phyloP scores from a whole-genome alignment of 495 filamentous ascomycete genomes.

The Aspergillus panamensis region DNA sequence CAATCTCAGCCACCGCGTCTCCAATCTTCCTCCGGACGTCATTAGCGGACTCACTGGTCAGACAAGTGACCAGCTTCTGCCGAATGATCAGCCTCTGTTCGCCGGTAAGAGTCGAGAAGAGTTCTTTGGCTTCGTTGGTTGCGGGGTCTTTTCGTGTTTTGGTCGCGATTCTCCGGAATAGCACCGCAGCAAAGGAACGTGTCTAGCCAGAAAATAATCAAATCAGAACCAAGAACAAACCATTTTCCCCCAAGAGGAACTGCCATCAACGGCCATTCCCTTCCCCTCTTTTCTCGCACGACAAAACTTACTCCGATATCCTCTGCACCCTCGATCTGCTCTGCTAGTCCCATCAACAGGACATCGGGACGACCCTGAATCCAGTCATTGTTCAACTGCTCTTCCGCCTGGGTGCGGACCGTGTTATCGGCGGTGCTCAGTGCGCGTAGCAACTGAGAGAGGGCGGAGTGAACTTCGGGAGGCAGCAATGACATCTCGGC shows the following conservation, averaged over 20 bases:
- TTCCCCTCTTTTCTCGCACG: slow-evolving; percentile 1
- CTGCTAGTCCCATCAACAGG: slow-evolving; percentile 86
- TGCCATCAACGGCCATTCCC: background rate
- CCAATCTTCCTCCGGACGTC: slow-evolving; percentile 90
- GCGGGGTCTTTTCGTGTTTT: slow-evolving; percentile 74
- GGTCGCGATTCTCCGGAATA: slow-evolving; percentile 89
- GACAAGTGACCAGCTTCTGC: slow-evolving; percentile 71
- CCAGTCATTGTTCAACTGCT: slow-evolving; percentile 87
- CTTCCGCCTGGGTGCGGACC: slow-evolving; percentile 80
- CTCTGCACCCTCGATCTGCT: slow-evolving; percentile 75
- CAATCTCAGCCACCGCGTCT: slow-evolving; percentile 92
- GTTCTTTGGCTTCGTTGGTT: slow-evolving; percentile 68
- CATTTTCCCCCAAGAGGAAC: background rate
- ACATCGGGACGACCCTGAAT: slow-evolving; percentile 73
- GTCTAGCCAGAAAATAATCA: slow-evolving; percentile 47
- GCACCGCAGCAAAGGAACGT: slow-evolving; percentile 85
- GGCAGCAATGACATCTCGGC: slow-evolving; percentile 78
- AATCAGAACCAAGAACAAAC: slow-evolving; percentile 11
- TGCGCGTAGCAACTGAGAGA: slow-evolving; percentile 78
- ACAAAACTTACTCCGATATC: slow-evolving; percentile 61
- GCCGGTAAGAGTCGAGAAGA: slow-evolving; percentile 70
- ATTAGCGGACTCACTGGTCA: slow-evolving; percentile 65
- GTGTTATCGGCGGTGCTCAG: slow-evolving; percentile 88
- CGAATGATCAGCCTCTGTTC: slow-evolving; percentile 75
- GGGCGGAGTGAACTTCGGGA: slow-evolving; percentile 73